Evolutionary conservation across 768 basidiomycete genomes (phyloP).

Genomic region (Phylloporus sp.): DNA sequence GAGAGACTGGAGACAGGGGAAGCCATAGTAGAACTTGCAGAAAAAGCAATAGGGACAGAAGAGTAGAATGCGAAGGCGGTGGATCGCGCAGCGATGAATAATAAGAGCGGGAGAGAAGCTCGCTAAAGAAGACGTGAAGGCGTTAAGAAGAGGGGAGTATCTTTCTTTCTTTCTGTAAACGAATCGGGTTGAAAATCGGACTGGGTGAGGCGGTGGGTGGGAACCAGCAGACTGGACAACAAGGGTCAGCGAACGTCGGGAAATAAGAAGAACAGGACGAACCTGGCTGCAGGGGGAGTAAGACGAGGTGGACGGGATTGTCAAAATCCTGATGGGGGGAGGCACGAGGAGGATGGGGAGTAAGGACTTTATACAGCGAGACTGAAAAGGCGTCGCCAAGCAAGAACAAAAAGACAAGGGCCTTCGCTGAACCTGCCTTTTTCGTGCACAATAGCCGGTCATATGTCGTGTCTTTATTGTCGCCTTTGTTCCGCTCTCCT

Average conservation of each 20-base stretch:
- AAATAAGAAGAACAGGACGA: not conserved
- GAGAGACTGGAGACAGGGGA: constrained; percentile 49
- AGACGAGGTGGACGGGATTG: constrained; percentile 26
- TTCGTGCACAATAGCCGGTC: constrained; percentile 33
- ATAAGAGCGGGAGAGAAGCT: constrained; percentile 21
- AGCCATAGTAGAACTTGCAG: constrained; percentile 17
- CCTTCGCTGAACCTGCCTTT: constrained; percentile 17
- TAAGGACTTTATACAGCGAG: constrained; percentile 25
- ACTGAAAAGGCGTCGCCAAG: constrained; percentile 24
- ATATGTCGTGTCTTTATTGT: constrained; percentile 19
- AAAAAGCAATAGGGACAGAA: constrained; percentile 5
- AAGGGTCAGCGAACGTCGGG: constrained; percentile 9
- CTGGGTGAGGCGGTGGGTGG: constrained; percentile 9
- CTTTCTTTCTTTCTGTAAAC: constrained; percentile 2
- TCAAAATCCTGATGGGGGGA: constrained; percentile 33
- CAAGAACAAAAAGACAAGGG: constrained; percentile 31
- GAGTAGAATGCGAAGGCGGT: constrained; percentile 19
- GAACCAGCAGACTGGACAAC: constrained; percentile 22
- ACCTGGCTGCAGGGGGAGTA: constrained; percentile 30
- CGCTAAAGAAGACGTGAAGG: constrained; percentile 25
- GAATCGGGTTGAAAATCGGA: constrained; percentile 24
- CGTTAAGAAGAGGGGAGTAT: constrained; percentile 15
- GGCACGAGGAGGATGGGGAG: not conserved
- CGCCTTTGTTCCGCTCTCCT: constrained; percentile 16
- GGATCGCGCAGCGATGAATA: constrained; percentile 32